Percentiles rank a stretch among this genome's conserved stretches.
phyloP scores from a whole-genome alignment of 2,329 filamentous ascomycete species.

The Cytospora mali region DNA sequence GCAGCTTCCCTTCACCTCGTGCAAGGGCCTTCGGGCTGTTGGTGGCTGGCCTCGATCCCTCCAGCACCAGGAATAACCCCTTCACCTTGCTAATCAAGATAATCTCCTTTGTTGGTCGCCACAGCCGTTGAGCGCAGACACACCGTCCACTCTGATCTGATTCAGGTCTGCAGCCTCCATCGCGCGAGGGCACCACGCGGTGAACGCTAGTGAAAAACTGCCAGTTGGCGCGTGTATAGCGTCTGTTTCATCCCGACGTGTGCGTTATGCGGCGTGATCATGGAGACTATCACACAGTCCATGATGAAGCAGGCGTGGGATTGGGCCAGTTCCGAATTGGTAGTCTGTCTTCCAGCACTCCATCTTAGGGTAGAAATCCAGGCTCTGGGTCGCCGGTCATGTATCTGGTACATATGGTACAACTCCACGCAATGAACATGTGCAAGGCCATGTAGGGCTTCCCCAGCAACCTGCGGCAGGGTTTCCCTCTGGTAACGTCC shows the following conservation, averaged over 20 bases:
- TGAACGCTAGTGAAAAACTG: neutral
- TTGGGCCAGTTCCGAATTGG: neutral
- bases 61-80: neutral
- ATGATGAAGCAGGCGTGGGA: neutral
- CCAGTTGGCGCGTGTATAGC: neutral
- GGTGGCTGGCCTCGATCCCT: no score
- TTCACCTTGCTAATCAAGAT: neutral
- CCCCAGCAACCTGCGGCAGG: neutral
- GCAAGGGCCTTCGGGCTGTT: neutral
- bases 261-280: slow-evolving; percentile 19
- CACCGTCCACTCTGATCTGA: neutral
- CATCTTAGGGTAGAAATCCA: no score
- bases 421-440: slow-evolving; percentile 1
- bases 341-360: slow-evolving; percentile 5
- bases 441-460: neutral
- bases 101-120: neutral
- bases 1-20: neutral
- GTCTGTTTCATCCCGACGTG: neutral
- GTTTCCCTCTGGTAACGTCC: neutral
- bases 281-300: slow-evolving; percentile 9
- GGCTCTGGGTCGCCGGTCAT: slow-evolving; percentile 2
- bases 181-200: neutral
- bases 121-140: slow-evolving; percentile 3
- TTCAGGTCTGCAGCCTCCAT: neutral
- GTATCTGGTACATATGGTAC: slow-evolving; percentile 17